Conservation (phyloP, 441 rosid species). For the Gossypium davidsonii region DNA sequence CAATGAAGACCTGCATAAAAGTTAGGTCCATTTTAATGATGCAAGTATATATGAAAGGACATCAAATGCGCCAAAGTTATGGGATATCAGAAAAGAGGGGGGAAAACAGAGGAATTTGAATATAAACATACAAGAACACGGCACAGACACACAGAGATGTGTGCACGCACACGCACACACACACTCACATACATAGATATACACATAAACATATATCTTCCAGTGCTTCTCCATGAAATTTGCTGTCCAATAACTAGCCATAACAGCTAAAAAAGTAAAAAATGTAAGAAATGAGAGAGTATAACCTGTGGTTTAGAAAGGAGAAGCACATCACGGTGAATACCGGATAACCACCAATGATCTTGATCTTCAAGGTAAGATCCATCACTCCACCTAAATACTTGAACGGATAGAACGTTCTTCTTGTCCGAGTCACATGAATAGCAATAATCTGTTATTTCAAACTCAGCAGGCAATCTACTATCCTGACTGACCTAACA, state of each 20-base stretch:
- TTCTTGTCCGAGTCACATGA: slow-evolving; percentile 64
- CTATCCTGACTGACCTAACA: slow-evolving; percentile 82
- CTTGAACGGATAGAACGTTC: slow-evolving; percentile 94
- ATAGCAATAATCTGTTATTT: slow-evolving; percentile 80
- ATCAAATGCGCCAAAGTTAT: background rate
- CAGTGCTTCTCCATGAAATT: background rate
- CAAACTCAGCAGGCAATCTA: slow-evolving; percentile 96
- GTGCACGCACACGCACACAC: no score
- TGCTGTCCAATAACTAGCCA: background rate
- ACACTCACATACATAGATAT: no score
- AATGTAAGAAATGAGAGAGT: background rate
- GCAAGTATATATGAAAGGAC: slow-evolving; percentile 2
- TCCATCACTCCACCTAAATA: slow-evolving; percentile 98
- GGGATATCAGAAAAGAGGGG: background rate
- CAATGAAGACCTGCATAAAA: slow-evolving; percentile 73
- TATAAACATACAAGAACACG: background rate
- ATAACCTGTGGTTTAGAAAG: slow-evolving; percentile 90
- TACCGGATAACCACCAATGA: slow-evolving; percentile 98
- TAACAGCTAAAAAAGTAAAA: background rate
- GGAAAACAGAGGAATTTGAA: background rate
- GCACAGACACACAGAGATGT: no score
- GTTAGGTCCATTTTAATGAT: slow-evolving; percentile 1
- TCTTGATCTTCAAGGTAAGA: slow-evolving; percentile 99
- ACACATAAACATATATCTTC: background rate
- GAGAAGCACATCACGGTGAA: slow-evolving; percentile 95